Base-by-base conservation (phyloP, 1,284 basidiomycete species). In the Ustanciosporium gigantosporum region DNA sequence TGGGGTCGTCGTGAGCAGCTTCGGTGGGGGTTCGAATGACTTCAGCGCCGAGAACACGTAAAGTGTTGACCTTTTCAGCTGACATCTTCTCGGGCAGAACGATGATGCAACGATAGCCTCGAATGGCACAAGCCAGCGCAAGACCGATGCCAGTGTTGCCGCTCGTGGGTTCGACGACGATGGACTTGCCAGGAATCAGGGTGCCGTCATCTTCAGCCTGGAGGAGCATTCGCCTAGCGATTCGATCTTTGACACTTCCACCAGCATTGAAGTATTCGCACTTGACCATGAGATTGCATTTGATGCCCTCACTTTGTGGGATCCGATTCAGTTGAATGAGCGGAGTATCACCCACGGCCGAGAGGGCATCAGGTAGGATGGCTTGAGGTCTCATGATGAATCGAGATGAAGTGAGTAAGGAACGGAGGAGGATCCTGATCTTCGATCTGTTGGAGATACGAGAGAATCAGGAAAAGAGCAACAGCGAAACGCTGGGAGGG, bases 51-150 rank as follows among this genome's bases (percentile, higher is more conserved):
- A 97, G 83, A 0, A 91, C 91, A 46, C 89, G 86, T 36, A 98
- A 82, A 31, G 90, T 85, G 9, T 90, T 90, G 80, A 94, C 91
- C 80, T 98, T 98, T 81, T 98, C 93, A 51, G 87, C 80, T 4
- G 89, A 91, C 94, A 97, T 98, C 82, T 97, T 98, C 76, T 92
- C 87, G 38, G 93, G 94, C 76, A 69, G 42, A 47, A 91, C 93
- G 79, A 98, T 98, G 77, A 98, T 92, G 71, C 80, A 82, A 41
- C 79, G 77, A 64, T 80, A 80, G 86, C 87, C 90, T 84, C 90
- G 90, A 79, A 93, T 86, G 20, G 92, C 91, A 68, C 90, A 91
- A 0, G 90, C 87, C 81, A 97, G 84, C 5, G 70, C 71, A 19
- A 75, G 59, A 25, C 70, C 73, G 83, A 57, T 76, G 88, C 91